A percentile compares a stretch with the other conserved stretches of the same genome.
These are phyloP conservation scores for Fagopyrum homotropicum DNA, from an alignment of 148 eudicot genomes.

Conservation along the genomic window DNA sequence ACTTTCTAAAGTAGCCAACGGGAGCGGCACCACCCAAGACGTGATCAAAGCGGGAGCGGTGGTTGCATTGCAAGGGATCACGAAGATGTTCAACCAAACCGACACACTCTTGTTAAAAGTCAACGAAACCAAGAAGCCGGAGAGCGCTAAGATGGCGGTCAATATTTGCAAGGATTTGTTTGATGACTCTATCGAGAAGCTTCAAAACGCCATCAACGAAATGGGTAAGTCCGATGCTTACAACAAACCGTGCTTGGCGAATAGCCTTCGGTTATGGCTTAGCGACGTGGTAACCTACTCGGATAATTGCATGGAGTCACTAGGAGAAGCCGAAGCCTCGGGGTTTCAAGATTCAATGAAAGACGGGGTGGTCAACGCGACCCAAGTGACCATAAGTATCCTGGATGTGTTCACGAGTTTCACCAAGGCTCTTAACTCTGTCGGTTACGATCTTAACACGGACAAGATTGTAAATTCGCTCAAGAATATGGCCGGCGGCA, in stretches of 20 bases:
- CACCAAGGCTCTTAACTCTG: constrained; percentile 14
- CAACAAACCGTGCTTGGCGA: constrained; percentile 17
- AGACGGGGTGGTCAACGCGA: constrained; percentile 25
- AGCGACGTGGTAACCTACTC: constrained; percentile 43
- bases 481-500: neutral
- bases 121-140: constrained; percentile 18
- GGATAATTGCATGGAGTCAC: constrained; percentile 35
- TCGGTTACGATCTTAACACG: constrained; percentile 21
- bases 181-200: constrained; percentile 28
- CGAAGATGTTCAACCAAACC: constrained; percentile 21
- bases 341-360: constrained; percentile 30
- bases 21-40: constrained; percentile 43
- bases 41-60: constrained; percentile 32
- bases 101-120: constrained; percentile 23
- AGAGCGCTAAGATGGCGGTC: constrained; percentile 20
- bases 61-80: constrained; percentile 30
- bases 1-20: constrained; percentile 34
- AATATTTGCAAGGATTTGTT: constrained; percentile 34
- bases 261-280: constrained; percentile 29
- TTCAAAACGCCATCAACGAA: constrained; percentile 19
- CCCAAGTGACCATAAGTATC: constrained; percentile 40
- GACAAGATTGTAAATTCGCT: constrained; percentile 15
- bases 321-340: constrained; percentile 27
- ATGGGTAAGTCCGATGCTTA: constrained; percentile 27
- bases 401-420: constrained; percentile 36